These are phyloP conservation scores for Brettanomyces sp. DNA, from an alignment of 805 yeast species.

Conservation along the genomic window DNA sequence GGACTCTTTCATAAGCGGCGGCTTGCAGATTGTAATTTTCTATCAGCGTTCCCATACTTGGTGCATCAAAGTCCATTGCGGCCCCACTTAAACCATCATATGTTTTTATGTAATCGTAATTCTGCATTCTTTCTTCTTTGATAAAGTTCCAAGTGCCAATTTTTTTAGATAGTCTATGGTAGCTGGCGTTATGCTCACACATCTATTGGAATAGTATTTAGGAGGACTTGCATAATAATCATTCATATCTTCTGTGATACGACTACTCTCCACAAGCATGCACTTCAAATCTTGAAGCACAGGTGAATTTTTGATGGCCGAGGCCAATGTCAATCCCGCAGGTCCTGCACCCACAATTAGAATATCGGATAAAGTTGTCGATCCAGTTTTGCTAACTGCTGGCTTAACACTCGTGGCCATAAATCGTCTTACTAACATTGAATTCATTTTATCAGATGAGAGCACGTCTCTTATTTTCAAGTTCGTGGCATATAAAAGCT, in stretches of 20 bases:
- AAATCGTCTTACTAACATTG: slow-evolving; percentile 13
- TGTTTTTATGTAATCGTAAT: slow-evolving; percentile 74
- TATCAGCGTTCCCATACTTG: slow-evolving; percentile 71
- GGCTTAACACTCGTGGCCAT: slow-evolving; percentile 17
- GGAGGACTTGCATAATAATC: slow-evolving; percentile 37
- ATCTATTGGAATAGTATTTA: slow-evolving; percentile 61
- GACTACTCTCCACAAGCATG: slow-evolving; percentile 65
- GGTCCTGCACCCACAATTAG: slow-evolving; percentile 96
- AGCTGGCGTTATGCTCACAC: slow-evolving; percentile 78
- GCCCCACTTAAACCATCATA: slow-evolving; percentile 78
- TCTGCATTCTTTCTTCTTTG: slow-evolving; percentile 59
- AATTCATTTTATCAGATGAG: too few relatives aligned
- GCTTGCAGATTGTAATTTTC: slow-evolving; percentile 82
- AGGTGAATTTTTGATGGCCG: slow-evolving; percentile 68
- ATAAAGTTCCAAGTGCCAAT: slow-evolving; percentile 75
- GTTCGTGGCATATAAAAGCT: too few relatives aligned
- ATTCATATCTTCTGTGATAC: slow-evolving; percentile 38
- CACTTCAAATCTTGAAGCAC: slow-evolving; percentile 50
- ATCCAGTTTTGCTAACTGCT: neutral
- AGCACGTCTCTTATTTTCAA: too few relatives aligned
- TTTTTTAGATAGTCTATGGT: slow-evolving; percentile 55
- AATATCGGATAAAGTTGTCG: slow-evolving; percentile 41
- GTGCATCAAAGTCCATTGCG: slow-evolving; percentile 60
- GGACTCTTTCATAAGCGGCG: slow-evolving; percentile 48
- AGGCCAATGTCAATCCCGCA: slow-evolving; percentile 81